Conservation (phyloP, 805 yeast species). For the Wickerhamiella hasegawae region DNA sequence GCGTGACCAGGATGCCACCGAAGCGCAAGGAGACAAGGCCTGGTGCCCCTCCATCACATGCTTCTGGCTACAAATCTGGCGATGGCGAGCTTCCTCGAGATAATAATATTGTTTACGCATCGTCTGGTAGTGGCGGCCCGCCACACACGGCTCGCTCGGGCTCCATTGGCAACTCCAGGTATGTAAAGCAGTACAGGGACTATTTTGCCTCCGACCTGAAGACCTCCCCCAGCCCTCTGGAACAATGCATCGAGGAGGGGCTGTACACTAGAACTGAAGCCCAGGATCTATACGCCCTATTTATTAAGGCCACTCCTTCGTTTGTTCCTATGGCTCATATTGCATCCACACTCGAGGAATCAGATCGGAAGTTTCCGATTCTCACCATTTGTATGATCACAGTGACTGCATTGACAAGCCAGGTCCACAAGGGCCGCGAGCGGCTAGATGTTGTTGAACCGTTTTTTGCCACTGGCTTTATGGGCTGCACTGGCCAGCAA, state of each 20-base stretch:
- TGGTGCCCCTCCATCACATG: no score
- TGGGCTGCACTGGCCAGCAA: not conserved
- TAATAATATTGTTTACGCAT: no score
- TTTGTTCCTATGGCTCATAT: not conserved
- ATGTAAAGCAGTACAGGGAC: no score
- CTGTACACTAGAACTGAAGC: not conserved
- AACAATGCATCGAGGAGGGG: not conserved
- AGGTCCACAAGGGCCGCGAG: not conserved
- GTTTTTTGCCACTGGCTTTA: slow-evolving; percentile 2
- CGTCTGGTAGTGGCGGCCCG: no score
- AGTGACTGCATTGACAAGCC: slow-evolving; percentile 5
- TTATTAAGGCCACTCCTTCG: no score
- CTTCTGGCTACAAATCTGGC: no score
- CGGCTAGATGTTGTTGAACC: slow-evolving; percentile 3
- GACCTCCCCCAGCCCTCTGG: not conserved
- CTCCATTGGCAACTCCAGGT: no score
- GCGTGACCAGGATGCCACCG: slow-evolving; percentile 5
- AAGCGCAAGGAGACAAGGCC: slow-evolving; percentile 5
- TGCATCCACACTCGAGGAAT: slow-evolving; percentile 1
- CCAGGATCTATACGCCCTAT: not conserved
- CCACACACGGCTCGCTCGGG: no score
- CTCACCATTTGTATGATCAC: slow-evolving; percentile 1
- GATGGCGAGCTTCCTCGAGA: no score
- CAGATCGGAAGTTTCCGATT: not conserved
- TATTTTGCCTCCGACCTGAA: not conserved